Base-by-base conservation (phyloP, 2,329 filamentous ascomycete genomes). In the Hypoxylon sp. region DNA sequence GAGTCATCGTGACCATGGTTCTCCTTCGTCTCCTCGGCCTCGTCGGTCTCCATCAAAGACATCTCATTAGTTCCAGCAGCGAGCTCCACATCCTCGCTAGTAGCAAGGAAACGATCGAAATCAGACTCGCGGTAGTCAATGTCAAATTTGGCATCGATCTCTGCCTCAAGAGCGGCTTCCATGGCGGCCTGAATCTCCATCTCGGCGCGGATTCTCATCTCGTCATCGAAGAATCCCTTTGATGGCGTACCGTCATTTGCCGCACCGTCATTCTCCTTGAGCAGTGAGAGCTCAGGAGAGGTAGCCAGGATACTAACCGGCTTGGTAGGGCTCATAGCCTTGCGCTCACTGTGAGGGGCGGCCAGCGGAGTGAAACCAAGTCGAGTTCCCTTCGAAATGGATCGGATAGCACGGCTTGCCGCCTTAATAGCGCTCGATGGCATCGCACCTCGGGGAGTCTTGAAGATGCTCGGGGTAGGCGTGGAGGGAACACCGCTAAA, bases 301-400 rank as follows among this genome's bases (percentile, higher is more conserved):
- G 68, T 32, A 38, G 65, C 57, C 59, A 69, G 23, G 57, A 62
- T 46, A 59, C 61, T 15, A 54, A 62, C 65, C 61, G 55, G 61
- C 56, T 80, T 78, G 4, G 68, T 63, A 2, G 84, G 83, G 57
- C 82, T 88, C 16, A 75, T 75, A 1, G 86, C 76, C 57, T 79
- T 78, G 87, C 88, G 90, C 16, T 78, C 76, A 51, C 74, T 78
- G 3, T 90, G 71, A 61, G 86, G 80, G 26, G 79, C 74, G 3
- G 82, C 82, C 26, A 90, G 72, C 16, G 85, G 83, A 1, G 84
- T 88, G 55, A 89, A 87, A 2, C 84, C 83, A 41, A 82, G 65
- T 12, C 72, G 71, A 20, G 66, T 53, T 9, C 58, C 55, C 26
- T 62, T 62, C 16, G 54, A 64, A 35, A 57, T 71, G 49, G 68